phyloP scores from a whole-genome alignment of 1,284 basidiomycete genomes.

The Fomitopsis palustris region DNA sequence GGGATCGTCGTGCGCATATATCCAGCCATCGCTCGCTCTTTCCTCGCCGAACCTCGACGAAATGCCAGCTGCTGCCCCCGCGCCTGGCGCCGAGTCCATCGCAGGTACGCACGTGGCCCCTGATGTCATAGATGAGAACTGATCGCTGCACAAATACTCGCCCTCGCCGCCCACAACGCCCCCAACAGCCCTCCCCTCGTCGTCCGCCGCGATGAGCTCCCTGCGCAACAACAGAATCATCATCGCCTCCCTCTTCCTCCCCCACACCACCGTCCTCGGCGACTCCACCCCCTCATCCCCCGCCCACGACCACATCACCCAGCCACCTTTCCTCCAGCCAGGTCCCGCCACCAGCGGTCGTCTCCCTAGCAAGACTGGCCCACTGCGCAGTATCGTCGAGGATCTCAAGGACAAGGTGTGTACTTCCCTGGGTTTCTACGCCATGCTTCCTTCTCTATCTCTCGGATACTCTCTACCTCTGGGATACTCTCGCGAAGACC shows the following conservation, averaged over 20 bases:
- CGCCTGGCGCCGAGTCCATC: background rate
- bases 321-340: slow-evolving; percentile 23
- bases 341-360: slow-evolving; percentile 11
- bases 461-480: no score
- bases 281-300: slow-evolving; percentile 51
- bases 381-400: slow-evolving; percentile 70
- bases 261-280: slow-evolving; percentile 61
- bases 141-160: slow-evolving; percentile 7
- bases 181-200: background rate
- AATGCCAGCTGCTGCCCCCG: background rate
- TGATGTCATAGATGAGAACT: slow-evolving; percentile 10
- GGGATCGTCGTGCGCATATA: slow-evolving; percentile 3
- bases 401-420: slow-evolving; percentile 65
- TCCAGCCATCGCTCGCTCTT: background rate
- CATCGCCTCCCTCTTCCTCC: slow-evolving; percentile 77
- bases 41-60: background rate
- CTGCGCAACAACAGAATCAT: slow-evolving; percentile 67
- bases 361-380: slow-evolving; percentile 22
- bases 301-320: slow-evolving; percentile 5
- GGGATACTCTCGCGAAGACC: no score
- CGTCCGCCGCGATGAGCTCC: slow-evolving; percentile 47
- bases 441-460: no score
- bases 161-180: background rate
- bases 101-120: slow-evolving; percentile 8
- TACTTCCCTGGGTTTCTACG: background rate